Evolutionary conservation across 2,329 filamentous ascomycete genomes (phyloP), one percentile per base, ranked within the genome.

Genomic region (Sclerotinia glacialis): DNA sequence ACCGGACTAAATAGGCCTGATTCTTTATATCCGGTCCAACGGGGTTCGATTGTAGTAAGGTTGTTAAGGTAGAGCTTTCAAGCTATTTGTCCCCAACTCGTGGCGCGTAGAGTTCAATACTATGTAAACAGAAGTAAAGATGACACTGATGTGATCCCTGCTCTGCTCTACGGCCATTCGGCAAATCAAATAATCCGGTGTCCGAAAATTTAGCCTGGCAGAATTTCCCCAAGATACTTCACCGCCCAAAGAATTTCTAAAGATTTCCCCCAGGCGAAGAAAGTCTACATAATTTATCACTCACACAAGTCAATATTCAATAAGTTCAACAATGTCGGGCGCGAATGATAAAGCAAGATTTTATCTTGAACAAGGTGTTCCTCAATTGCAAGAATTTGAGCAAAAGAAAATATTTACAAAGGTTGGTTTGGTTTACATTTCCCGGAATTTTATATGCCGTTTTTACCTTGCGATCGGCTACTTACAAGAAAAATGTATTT

Each of bases 261-360:
- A 58, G 42, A 64, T 46, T 23, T 46, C 47, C 50, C 47, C 46
- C 44, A n/a, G 16, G 23, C 12, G 7, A 49, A 58, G 55, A 59
- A 59, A 46, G 40, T 34, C 26, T 8, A 47, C 26, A 60, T 21
- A 46, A 14, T 16, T 40, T 14, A n/a, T n/a, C 18, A n/a, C n/a
- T 31, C 49, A 54, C 23, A 40, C 18, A 63, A 53, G 21, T 50
- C 23, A 28, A 63, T 50, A n/a, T 53, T 55, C 55, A 55, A 18
- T 61, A 44, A 68, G 14, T 50, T 44, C 18, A 50, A 63, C 37
- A 68, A 96, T 97, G 92, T 86, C 93, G 1, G 89, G 87, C 52
- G 89, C 95, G 67, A 89, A 91, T 70, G 95, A 98, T 76, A 98
- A 97, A 80, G 95, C 94, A 66, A 91, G 94, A 67, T 98, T 94